Evolutionary conservation across 257 asterid genomes (phyloP).

Genomic region (Salvia rosmarinus): DNA sequence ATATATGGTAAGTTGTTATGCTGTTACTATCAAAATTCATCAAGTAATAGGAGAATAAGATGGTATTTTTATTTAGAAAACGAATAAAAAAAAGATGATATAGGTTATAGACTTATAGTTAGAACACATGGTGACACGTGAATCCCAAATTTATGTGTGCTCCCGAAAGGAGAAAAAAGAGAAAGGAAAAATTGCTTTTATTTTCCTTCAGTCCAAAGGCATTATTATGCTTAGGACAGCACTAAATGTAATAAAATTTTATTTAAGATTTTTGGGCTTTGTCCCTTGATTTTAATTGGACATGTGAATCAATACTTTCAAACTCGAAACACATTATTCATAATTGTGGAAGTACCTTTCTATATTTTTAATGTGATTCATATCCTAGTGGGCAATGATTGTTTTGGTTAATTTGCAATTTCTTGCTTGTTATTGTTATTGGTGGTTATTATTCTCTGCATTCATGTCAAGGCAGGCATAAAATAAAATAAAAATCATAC

Average conservation of each 20-base stretch:
- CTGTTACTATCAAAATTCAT: neutral
- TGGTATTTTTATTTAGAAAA: no score
- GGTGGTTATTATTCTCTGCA: neutral
- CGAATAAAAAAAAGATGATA: neutral
- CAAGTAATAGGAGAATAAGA: no score
- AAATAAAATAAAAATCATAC: neutral
- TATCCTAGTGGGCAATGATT: neutral
- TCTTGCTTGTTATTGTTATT: neutral
- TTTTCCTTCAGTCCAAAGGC: slow-evolving; percentile 24
- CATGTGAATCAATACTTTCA: neutral
- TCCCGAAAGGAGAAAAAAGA: neutral
- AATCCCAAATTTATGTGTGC: neutral
- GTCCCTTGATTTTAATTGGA: neutral
- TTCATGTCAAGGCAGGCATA: neutral
- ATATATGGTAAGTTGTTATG: neutral
- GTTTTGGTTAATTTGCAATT: neutral
- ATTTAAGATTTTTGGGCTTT: neutral
- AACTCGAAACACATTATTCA: neutral
- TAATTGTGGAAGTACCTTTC: neutral
- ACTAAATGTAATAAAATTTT: neutral
- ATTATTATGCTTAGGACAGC: slow-evolving; percentile 13
- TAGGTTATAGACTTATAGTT: neutral
- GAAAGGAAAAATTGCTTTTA: neutral
- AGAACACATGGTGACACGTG: slow-evolving; percentile 31
- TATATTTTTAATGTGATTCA: neutral